phyloP scores from a whole-genome alignment of 257 asterid genomes.

The Verbena officinalis region DNA sequence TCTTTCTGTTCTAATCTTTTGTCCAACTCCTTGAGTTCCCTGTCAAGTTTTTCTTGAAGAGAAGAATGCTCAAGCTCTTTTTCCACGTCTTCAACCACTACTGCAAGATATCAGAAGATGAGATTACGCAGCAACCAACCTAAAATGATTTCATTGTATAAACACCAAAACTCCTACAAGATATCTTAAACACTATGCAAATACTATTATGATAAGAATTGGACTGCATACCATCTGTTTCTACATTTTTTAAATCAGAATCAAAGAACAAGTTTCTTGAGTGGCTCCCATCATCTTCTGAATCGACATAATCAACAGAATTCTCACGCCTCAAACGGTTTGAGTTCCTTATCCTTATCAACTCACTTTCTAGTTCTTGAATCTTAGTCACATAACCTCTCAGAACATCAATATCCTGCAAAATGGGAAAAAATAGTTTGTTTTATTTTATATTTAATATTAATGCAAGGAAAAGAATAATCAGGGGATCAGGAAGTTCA shows the following conservation, averaged over 20 bases:
- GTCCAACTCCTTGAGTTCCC: slow-evolving; percentile 90
- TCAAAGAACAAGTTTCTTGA: slow-evolving; percentile 44
- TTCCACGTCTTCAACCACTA: slow-evolving; percentile 70
- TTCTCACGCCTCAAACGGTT: slow-evolving; percentile 43
- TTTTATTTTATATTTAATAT: too few species aligned
- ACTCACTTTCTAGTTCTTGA: slow-evolving; percentile 80
- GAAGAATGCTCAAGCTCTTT: slow-evolving; percentile 91
- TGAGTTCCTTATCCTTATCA: slow-evolving; percentile 48
- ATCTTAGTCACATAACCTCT: slow-evolving; percentile 68
- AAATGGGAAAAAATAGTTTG: slow-evolving; percentile 15
- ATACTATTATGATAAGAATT: not conserved
- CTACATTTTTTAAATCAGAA: slow-evolving; percentile 51
- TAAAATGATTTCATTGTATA: slow-evolving; percentile 3
- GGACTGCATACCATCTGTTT: slow-evolving; percentile 59
- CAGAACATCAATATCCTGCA: slow-evolving; percentile 69
- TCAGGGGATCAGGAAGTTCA: not conserved
- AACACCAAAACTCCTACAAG: slow-evolving; percentile 15
- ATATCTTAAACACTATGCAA: not conserved
- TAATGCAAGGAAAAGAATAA: not conserved
- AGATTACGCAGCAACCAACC: slow-evolving; percentile 19
- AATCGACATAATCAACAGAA: slow-evolving; percentile 45
- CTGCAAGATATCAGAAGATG: slow-evolving; percentile 43
- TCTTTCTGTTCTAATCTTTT: slow-evolving; percentile 86
- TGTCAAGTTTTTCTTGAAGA: slow-evolving; percentile 83
- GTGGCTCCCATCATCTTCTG: slow-evolving; percentile 56